Evolutionary conservation across 352 stramenopile genomes (phyloP), one percentile per base, ranked within the genome.

Genomic region (Pythium rhizo-oryzae): DNA sequence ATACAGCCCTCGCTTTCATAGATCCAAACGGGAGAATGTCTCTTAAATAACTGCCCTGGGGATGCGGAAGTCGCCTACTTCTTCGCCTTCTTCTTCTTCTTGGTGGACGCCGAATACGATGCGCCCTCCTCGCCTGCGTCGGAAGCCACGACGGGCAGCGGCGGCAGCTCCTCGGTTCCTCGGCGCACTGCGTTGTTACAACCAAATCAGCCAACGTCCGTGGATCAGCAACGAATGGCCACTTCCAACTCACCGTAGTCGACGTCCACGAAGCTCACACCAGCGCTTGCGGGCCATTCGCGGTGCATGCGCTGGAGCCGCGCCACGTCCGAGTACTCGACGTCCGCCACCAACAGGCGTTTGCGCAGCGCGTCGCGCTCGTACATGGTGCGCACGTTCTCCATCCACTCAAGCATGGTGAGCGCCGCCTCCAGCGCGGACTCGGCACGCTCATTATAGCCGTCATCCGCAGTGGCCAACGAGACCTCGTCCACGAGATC

Each of bases 391-490:
- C 82, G 60, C 54, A 91, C 85, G 30, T 79, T 89, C 64, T 91
- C 82, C 79, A 90, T 91, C 85, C 85, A 94, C 68, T 92, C 85
- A 50, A 85, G 74, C 66, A 83, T 46, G 23, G 77, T 58, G 21
- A 62, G 37, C n/a, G 75, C 23, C 30, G 68, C 49, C 18, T 28
- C 11, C 0, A 52, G 43, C 8, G 50, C 16, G 4, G 33, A 28
- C 2, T 8, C 43, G 13, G 11, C 19, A 8, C 43, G 43, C 23
- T 53, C n/a, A 6, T 6, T 33, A 33, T 57, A 62, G n/a, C 74
- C 62, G 6, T 59, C 59, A 12, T 41, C 24, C 23, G 2, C 57
- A 0, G 54, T 16, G 28, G 28, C 12, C 5, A 55, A 18, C 13
- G 66, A 65, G 7, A 79, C 35, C 18, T 60, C 44, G 49, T 81